Conservation (phyloP, 2,329 filamentous ascomycete species). For the Xylariaceae sp. region DNA sequence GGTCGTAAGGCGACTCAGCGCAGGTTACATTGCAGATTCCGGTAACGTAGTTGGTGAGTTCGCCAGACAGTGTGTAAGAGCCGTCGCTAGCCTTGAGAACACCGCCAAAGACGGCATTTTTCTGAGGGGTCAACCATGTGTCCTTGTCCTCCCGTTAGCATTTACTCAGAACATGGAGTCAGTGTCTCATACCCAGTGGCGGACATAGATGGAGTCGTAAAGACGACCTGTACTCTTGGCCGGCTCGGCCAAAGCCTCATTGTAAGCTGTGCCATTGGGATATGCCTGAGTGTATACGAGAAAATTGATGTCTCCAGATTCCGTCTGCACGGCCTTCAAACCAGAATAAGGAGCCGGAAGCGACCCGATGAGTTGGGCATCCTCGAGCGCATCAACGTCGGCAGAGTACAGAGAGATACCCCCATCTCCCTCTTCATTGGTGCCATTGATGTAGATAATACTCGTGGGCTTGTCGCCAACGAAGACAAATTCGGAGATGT, state of each 20-base stretch:
- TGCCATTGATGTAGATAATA: slow-evolving; percentile 46
- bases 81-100: slow-evolving; percentile 36
- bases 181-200: slow-evolving; percentile 46
- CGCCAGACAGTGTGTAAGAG: slow-evolving; percentile 27
- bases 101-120: slow-evolving; percentile 58
- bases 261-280: slow-evolving; percentile 55
- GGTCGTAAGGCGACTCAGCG: slow-evolving; percentile 45
- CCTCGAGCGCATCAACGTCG: slow-evolving; percentile 27
- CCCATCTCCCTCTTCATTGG: slow-evolving; percentile 41
- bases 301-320: slow-evolving; percentile 34
- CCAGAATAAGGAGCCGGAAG: slow-evolving; percentile 37
- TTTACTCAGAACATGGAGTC: background rate
- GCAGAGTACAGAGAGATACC: slow-evolving; percentile 37
- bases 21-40: slow-evolving; percentile 32
- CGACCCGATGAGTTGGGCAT: slow-evolving; percentile 32
- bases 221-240: slow-evolving; percentile 49
- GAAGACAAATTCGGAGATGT: slow-evolving; percentile 55
- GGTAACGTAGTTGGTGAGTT: slow-evolving; percentile 33
- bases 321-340: slow-evolving; percentile 32
- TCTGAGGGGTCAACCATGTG: slow-evolving; percentile 49
- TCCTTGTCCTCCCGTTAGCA: slow-evolving; percentile 32
- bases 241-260: slow-evolving; percentile 44
- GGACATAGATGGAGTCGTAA: slow-evolving; percentile 54
- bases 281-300: slow-evolving; percentile 49
- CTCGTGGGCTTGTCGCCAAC: slow-evolving; percentile 47